Evolutionary conservation across 805 yeast species (phyloP).

Genomic region (Saccharomycopsis olivae): DNA sequence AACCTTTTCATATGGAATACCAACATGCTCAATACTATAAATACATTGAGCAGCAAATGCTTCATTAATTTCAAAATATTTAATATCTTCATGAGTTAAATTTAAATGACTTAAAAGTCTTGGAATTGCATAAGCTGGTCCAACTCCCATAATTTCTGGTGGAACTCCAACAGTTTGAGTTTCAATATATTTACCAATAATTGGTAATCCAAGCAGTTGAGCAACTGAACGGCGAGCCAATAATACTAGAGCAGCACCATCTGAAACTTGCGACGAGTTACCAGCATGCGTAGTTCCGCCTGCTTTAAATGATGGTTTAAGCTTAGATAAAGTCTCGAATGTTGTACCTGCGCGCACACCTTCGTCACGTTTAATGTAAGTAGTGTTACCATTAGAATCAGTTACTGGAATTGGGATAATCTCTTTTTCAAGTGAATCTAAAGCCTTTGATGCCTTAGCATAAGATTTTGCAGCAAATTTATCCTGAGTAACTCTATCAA

Average conservation of each 20-base stretch:
- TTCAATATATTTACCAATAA: slow-evolving; percentile 71
- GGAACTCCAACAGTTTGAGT: slow-evolving; percentile 86
- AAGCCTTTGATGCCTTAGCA: slow-evolving; percentile 73
- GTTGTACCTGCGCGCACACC: slow-evolving; percentile 89
- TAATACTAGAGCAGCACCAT: slow-evolving; percentile 89
- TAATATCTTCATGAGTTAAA: slow-evolving; percentile 52
- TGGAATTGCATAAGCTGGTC: slow-evolving; percentile 95
- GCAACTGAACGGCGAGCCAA: slow-evolving; percentile 83
- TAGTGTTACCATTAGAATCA: slow-evolving; percentile 22
- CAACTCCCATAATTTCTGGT: slow-evolving; percentile 96
- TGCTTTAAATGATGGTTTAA: slow-evolving; percentile 78
- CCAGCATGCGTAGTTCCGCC: slow-evolving; percentile 92
- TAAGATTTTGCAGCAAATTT: slow-evolving; percentile 82
- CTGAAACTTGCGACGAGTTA: slow-evolving; percentile 91
- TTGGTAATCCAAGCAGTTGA: slow-evolving; percentile 55
- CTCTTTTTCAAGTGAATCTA: slow-evolving; percentile 66
- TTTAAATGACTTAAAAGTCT: slow-evolving; percentile 54
- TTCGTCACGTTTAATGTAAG: slow-evolving; percentile 55
- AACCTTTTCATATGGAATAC: slow-evolving; percentile 60
- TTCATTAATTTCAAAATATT: slow-evolving; percentile 83
- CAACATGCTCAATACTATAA: slow-evolving; percentile 54
- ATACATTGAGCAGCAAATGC: slow-evolving; percentile 95
- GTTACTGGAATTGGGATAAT: slow-evolving; percentile 71
- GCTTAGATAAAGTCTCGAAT: slow-evolving; percentile 57
- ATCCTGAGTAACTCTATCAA: slow-evolving; percentile 70